Evolutionary conservation across 352 stramenopile species (phyloP), one percentile per base, ranked within the genome.

Genomic region (Pythium brassicae): DNA sequence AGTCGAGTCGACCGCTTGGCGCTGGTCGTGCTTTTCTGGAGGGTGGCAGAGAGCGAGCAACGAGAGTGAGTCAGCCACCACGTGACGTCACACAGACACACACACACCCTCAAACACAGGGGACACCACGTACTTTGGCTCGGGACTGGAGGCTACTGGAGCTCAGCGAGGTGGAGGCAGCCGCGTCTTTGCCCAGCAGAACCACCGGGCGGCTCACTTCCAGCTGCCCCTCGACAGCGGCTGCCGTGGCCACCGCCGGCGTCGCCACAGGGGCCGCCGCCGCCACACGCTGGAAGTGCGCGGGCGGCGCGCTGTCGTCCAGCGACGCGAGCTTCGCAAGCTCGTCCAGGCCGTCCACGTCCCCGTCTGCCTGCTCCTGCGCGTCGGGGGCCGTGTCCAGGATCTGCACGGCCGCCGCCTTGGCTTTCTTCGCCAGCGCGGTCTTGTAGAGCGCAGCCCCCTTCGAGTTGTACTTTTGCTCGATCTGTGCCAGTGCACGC

Each of bases 401-500:
- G 52, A 92, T 69, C 57, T 89, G 76, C 40, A 93, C 50, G 14
- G 59, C 83, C 32, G 76, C 84, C 0, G 81, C 59, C 56, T 90
- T 90, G 8, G 91, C 76, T 57, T 94, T 95, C 78, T 95, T 96
- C 2, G 71, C 69, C 37, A 96, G 53, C 51, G 76, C 81, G 17
- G 71, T 75, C 69, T 94, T 95, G 78, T 95, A 97, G 61, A 97
- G 57, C 34, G 93, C 81, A 14, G 88, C 87, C 11, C 84, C 87
- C 58, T 94, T 95, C 3, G 85, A 94, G 56, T 94, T 96, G 69
- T 96, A 97, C 67, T 97, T 97, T 46, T 85, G 82, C 45, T 96
- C 83, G 61, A 97, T 95, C 82, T 95, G 59, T 46, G 15, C 19
- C 7, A 27, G n/a, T n/a, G n/a, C n/a, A n/a, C n/a, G n/a, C n/a